phyloP scores from a whole-genome alignment of 768 basidiomycete genomes.

The Myochromella boudieri region DNA sequence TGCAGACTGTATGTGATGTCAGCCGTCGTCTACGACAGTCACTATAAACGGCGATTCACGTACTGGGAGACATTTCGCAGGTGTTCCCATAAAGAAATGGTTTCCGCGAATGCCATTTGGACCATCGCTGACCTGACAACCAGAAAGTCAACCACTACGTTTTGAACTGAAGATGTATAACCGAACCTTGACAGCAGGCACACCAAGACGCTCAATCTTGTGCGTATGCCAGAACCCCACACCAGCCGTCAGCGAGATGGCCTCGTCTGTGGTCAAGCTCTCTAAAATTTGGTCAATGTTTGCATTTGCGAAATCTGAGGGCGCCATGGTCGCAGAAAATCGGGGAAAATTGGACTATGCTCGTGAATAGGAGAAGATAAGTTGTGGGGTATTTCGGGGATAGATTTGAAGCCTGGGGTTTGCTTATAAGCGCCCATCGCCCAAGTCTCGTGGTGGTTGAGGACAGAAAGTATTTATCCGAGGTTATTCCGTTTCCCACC shows the following conservation, averaged over 20 bases:
- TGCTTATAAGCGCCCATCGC: too few relatives aligned
- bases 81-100: constrained; percentile 80
- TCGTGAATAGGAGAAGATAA: too few relatives aligned
- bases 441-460: too few relatives aligned
- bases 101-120: constrained; percentile 76
- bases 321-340: constrained; percentile 44
- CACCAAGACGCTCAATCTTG: constrained; percentile 58
- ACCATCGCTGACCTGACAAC: constrained; percentile 67
- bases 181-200: constrained; percentile 71
- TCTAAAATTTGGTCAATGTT: constrained; percentile 60
- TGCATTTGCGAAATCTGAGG: constrained; percentile 68
- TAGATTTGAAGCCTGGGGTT: too few relatives aligned
- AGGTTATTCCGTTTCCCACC: too few relatives aligned
- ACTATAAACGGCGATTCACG: constrained; percentile 14
- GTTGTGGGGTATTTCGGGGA: too few relatives aligned
- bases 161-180: neutral
- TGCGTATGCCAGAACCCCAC: constrained; percentile 81
- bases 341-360: neutral
- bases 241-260: constrained; percentile 69
- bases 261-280: constrained; percentile 72
- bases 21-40: neutral
- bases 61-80: constrained; percentile 75
- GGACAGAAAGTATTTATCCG: too few relatives aligned
- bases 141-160: neutral
- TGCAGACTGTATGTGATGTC: constrained; percentile 39